Evolutionary conservation across 2,329 filamentous ascomycete genomes (phyloP), one percentile per base, ranked within the genome.

Genomic region (Venturia aucupariae): DNA sequence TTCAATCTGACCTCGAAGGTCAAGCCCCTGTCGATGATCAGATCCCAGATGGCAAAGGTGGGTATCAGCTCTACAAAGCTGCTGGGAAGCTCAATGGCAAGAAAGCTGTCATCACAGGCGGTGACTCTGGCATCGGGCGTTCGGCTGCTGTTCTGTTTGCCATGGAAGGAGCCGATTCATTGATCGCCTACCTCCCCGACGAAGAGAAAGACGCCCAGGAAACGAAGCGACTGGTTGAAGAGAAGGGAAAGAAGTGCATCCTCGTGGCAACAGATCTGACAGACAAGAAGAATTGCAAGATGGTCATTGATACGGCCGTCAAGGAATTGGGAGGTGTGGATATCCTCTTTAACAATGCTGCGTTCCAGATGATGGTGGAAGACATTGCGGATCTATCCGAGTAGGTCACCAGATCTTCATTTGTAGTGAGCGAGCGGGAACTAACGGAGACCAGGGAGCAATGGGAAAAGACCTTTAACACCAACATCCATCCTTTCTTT

Each of bases 401-500:
- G 83, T 86, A 76, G 72, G 82, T 5, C 7, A 13, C 4, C 39
- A 35, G 7, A 35, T 57, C 51, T 1, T 48, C 19, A 35, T 5
- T 7, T 19, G 7, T 11, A 6, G 1, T 17, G 11, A 60, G 57
- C 39, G n/a, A 30, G 27, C 27, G 19, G 30, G 24, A 22, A 35
- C 51, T 57, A 57, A 57, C 17, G 59, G 24, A 51, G 60, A 63
- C 64, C 65, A 87, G 84, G 71, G 88, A 90, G 5, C 90, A 94
- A 77, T 94, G 89, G 90, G 70, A 87, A 62, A 80, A 86, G 66
- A 93, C 89, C 0, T 93, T 95, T 77, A 81, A 90, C 75, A 90
- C 86, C 60, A 95, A 94, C 77, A 92, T 94, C 71, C 88, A 93
- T 75, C 83, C 88, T 3, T 88, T 86, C 78, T 94, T 92, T 80